A percentile compares a stretch with the other conserved stretches of the same genome.
Conservation (phyloP, 2,329 filamentous ascomycete genomes). For the Aspergillus fructus region DNA sequence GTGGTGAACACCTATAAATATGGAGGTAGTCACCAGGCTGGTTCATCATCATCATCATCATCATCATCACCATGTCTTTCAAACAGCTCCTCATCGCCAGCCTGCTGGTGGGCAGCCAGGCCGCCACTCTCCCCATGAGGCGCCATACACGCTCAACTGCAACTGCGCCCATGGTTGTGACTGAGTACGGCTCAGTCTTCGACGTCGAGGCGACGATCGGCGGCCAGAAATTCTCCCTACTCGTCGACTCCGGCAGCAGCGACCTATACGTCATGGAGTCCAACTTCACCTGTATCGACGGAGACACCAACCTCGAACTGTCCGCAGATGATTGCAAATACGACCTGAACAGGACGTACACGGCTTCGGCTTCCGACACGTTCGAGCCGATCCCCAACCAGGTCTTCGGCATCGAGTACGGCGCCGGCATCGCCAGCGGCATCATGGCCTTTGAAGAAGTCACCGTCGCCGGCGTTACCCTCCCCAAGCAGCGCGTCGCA, state of each 20-base stretch:
- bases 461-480: slow-evolving; percentile 23
- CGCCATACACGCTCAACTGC: neutral
- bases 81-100: neutral
- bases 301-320: slow-evolving; percentile 2
- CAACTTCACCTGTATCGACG: slow-evolving; percentile 36
- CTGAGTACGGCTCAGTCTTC: slow-evolving; percentile 21
- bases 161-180: slow-evolving; percentile 14
- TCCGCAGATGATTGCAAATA: slow-evolving; percentile 17
- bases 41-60: no score
- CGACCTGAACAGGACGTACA: slow-evolving; percentile 25
- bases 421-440: slow-evolving; percentile 24
- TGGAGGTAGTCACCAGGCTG: no score
- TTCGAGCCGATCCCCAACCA: slow-evolving; percentile 21
- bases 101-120: neutral
- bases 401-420: slow-evolving; percentile 25
- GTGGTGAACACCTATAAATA: no score
- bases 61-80: neutral
- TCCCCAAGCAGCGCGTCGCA: slow-evolving; percentile 46
- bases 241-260: slow-evolving; percentile 50
- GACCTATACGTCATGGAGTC: slow-evolving; percentile 47
- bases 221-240: slow-evolving; percentile 32
- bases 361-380: slow-evolving; percentile 6
- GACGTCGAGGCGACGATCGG: slow-evolving; percentile 26
- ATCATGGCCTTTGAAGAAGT: slow-evolving; percentile 25
- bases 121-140: neutral